Percentiles rank a stretch among this genome's conserved stretches.
phyloP scores from a whole-genome alignment of 352 stramenopile species.

The Phytopythium helicoides region DNA sequence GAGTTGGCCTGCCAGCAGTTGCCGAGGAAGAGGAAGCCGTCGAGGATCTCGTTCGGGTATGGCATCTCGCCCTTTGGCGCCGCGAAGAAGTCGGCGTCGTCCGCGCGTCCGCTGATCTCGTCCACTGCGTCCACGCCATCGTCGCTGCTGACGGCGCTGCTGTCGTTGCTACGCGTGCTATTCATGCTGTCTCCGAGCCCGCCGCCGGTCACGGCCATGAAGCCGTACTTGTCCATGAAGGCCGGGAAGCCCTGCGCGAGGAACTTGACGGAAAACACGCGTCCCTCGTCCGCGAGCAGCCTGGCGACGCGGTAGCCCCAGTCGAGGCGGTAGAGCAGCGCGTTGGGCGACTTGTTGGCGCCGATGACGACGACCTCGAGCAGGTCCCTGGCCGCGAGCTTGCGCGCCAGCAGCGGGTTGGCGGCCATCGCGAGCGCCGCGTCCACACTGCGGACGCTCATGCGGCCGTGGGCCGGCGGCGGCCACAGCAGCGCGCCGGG shows the following conservation, averaged over 20 bases:
- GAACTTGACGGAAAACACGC: slow-evolving; percentile 74
- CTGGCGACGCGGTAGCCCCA: slow-evolving; percentile 67
- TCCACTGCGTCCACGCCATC: neutral
- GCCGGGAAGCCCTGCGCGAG: slow-evolving; percentile 57
- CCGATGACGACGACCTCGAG: slow-evolving; percentile 73
- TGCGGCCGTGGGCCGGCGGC: slow-evolving; percentile 17
- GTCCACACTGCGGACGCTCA: slow-evolving; percentile 37
- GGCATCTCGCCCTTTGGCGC: slow-evolving; percentile 13
- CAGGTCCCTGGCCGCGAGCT: slow-evolving; percentile 55
- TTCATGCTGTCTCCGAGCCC: slow-evolving; percentile 13
- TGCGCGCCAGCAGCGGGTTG: slow-evolving; percentile 34
- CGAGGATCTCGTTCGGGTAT: slow-evolving; percentile 78
- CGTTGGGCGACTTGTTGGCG: slow-evolving; percentile 39
- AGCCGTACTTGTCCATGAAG: slow-evolving; percentile 71
- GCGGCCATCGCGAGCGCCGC: slow-evolving; percentile 40
- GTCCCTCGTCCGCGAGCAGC: slow-evolving; percentile 58
- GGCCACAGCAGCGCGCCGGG: slow-evolving; percentile 57
- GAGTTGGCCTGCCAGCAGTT: slow-evolving; percentile 84
- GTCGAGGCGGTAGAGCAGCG: slow-evolving; percentile 61
- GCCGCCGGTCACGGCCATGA: slow-evolving; percentile 37
- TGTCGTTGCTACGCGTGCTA: slow-evolving; percentile 7
- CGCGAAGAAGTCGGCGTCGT: neutral
- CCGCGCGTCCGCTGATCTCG: slow-evolving; percentile 3
- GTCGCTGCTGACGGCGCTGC: no score
- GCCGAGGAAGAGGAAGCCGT: slow-evolving; percentile 66